A percentile compares a stretch with the other conserved stretches of the same genome.
Evolutionary conservation across 116 monocot genomes (phyloP).

Genomic region (Dioscorea cayenensis): DNA sequence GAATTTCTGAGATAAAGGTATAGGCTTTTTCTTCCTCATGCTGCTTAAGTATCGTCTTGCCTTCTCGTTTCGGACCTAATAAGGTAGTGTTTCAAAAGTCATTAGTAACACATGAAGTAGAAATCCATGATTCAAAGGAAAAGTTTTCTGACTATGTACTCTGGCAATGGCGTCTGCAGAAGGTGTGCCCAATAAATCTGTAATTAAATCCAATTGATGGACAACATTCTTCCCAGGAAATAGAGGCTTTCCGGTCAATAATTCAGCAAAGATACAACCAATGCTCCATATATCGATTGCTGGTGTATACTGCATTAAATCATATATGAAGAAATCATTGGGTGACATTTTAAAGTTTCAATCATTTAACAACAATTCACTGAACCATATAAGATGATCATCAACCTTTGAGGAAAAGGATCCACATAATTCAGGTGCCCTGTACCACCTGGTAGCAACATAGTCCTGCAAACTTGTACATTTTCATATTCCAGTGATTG

Average conservation of each 20-base stretch:
- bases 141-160: constrained; percentile 3
- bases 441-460: constrained; percentile 85
- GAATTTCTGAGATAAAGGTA: constrained; percentile 72
- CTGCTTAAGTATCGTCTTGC: constrained; percentile 81
- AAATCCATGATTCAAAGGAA: not conserved
- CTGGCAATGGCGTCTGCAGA: constrained; percentile 34
- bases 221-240: constrained; percentile 80
- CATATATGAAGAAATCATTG: constrained; percentile 3
- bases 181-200: constrained; percentile 60
- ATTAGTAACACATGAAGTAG: not conserved
- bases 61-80: constrained; percentile 81
- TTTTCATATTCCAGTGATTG: not conserved
- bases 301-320: constrained; percentile 45
- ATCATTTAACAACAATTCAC: not conserved
- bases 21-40: constrained; percentile 67
- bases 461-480: constrained; percentile 40
- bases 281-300: constrained; percentile 81
- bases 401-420: constrained; percentile 55
- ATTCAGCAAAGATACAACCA: constrained; percentile 78
- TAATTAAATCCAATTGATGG: constrained; percentile 68
- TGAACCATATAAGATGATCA: not conserved
- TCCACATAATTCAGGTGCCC: constrained; percentile 75
- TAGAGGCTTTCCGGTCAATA: constrained; percentile 61
- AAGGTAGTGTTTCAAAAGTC: not conserved
- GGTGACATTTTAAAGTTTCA: not conserved